A percentile compares a stretch with the other conserved stretches of the same genome.
These are phyloP conservation scores for Fusarium newnesense DNA, from an alignment of 2,329 filamentous ascomycete species.

Conservation along the genomic window DNA sequence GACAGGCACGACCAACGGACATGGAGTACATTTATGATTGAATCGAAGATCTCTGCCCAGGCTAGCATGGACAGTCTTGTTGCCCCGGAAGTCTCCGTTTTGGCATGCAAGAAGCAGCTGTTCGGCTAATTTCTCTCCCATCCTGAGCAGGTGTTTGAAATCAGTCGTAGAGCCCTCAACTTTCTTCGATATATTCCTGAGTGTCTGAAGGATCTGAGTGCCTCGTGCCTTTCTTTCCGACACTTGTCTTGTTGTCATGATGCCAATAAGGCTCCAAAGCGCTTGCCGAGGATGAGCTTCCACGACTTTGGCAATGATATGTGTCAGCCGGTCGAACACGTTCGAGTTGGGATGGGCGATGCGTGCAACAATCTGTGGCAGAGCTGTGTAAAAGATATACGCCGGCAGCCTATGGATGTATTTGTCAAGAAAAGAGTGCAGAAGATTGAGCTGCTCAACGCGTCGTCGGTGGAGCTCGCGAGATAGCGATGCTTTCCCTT, in stretches of 20 bases:
- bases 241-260: constrained; percentile 81
- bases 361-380: constrained; percentile 95
- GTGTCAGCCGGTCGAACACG: constrained; percentile 80
- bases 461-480: constrained; percentile 65
- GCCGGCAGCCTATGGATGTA: constrained; percentile 78
- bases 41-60: constrained; percentile 83
- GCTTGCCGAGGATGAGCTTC: constrained; percentile 89
- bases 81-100: constrained; percentile 77
- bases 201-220: constrained; percentile 60
- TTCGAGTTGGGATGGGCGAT: constrained; percentile 86
- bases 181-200: constrained; percentile 61
- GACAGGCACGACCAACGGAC: constrained; percentile 86
- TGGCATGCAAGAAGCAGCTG: constrained; percentile 85
- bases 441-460: constrained; percentile 71
- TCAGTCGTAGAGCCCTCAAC: constrained; percentile 65
- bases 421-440: constrained; percentile 82
- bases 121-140: constrained; percentile 84
- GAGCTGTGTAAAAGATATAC: constrained; percentile 82
- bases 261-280: constrained; percentile 88
- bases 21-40: constrained; percentile 84
- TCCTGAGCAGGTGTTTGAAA: constrained; percentile 75
- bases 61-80: constrained; percentile 74
- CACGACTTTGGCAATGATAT: constrained; percentile 88
- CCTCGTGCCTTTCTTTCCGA: constrained; percentile 70
- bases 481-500: constrained; percentile 64